phyloP scores from a whole-genome alignment of 2,329 filamentous ascomycete species.

The Metarhizium album region DNA sequence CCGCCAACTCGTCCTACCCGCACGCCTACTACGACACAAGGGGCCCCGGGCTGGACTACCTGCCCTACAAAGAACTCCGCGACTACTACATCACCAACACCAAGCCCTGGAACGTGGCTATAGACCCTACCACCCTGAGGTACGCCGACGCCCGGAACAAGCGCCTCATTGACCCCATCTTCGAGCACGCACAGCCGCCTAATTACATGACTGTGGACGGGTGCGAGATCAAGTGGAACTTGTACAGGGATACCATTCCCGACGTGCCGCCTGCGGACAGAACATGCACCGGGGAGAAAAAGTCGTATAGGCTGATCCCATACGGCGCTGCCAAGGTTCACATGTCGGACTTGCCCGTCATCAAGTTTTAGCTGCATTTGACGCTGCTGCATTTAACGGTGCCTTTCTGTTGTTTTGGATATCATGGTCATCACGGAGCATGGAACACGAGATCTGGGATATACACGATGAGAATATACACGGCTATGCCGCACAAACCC shows the following conservation, averaged over 20 bases:
- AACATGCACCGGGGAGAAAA: slow-evolving; percentile 16
- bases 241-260: slow-evolving; percentile 20
- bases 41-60: slow-evolving; percentile 9
- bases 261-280: slow-evolving; percentile 12
- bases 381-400: too few species aligned
- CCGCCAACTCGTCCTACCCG: slow-evolving; percentile 13
- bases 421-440: neutral
- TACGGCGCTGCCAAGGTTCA: slow-evolving; percentile 35
- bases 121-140: slow-evolving; percentile 15
- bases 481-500: too few species aligned
- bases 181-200: slow-evolving; percentile 20
- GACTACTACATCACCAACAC: slow-evolving; percentile 23
- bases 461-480: too few species aligned
- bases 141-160: slow-evolving; percentile 13
- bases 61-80: slow-evolving; percentile 16
- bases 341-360: slow-evolving; percentile 21
- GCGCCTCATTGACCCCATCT: slow-evolving; percentile 17
- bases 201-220: slow-evolving; percentile 25
- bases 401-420: neutral
- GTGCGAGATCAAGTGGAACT: slow-evolving; percentile 26
- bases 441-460: neutral
- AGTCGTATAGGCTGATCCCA: slow-evolving; percentile 27
- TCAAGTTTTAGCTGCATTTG: neutral
- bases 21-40: slow-evolving; percentile 12
- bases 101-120: slow-evolving; percentile 18